Percentiles rank a stretch among this genome's conserved stretches.
These are phyloP conservation scores for Xylariaceae sp. DNA, from an alignment of 2,329 filamentous ascomycete species.

Conservation along the genomic window DNA sequence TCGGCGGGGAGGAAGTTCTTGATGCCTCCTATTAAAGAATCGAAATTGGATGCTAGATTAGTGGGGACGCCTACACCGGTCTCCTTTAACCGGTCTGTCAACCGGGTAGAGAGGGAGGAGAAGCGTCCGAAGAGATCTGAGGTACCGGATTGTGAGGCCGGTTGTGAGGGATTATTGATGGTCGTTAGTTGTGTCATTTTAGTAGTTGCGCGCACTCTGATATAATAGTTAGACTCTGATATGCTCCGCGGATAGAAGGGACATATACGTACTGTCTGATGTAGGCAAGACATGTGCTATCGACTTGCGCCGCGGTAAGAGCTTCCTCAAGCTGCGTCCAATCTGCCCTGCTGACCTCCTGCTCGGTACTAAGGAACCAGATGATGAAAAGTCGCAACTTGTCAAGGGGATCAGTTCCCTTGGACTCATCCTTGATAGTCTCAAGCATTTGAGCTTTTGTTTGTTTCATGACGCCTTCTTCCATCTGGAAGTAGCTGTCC, in stretches of 20 bases:
- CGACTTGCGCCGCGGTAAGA: slow-evolving; percentile 67
- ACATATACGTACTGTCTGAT: slow-evolving; percentile 65
- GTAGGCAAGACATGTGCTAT: slow-evolving; percentile 75
- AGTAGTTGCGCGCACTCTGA: slow-evolving; percentile 81
- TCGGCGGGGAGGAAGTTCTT: slow-evolving; percentile 98
- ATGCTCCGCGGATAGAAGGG: not conserved
- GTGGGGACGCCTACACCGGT: slow-evolving; percentile 67
- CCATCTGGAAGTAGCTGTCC: slow-evolving; percentile 92
- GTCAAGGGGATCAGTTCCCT: slow-evolving; percentile 78
- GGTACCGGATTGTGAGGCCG: slow-evolving; percentile 55
- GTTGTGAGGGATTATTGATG: slow-evolving; percentile 66
- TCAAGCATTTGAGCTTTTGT: slow-evolving; percentile 85
- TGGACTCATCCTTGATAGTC: slow-evolving; percentile 71
- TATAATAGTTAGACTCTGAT: slow-evolving; percentile 25
- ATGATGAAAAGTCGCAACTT: slow-evolving; percentile 94
- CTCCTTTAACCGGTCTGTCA: slow-evolving; percentile 92
- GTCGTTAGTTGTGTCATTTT: slow-evolving; percentile 98
- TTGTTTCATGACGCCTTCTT: slow-evolving; percentile 89
- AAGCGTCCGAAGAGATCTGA: slow-evolving; percentile 89
- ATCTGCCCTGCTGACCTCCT: slow-evolving; percentile 75
- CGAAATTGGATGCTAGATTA: slow-evolving; percentile 72
- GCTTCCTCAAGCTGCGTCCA: slow-evolving; percentile 83
- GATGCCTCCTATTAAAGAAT: slow-evolving; percentile 89
- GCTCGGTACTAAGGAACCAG: slow-evolving; percentile 92
- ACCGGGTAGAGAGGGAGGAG: slow-evolving; percentile 81